phyloP scores from a whole-genome alignment of 2,329 filamentous ascomycete species.

The Teratosphaeria pseudoeucalypti region DNA sequence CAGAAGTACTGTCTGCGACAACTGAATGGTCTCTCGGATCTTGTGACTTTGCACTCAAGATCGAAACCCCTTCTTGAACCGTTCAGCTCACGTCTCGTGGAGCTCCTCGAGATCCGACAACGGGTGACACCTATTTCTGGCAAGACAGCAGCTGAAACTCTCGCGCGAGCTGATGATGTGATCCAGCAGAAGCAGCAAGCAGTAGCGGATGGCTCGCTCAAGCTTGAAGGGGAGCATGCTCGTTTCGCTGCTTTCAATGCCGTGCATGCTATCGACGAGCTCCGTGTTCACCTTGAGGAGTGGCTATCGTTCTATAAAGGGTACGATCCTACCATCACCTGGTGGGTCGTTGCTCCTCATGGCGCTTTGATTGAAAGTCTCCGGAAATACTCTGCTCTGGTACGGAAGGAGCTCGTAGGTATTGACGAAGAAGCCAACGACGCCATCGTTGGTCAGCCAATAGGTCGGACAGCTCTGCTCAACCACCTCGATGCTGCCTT shows the following conservation, averaged over 20 bases:
- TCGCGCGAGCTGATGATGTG: slow-evolving; percentile 28
- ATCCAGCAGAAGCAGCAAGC: slow-evolving; percentile 26
- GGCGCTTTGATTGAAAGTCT: slow-evolving; percentile 30
- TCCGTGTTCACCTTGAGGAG: slow-evolving; percentile 37
- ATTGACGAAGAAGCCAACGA: slow-evolving; percentile 35
- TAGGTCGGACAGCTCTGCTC: slow-evolving; percentile 42
- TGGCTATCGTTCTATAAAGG: slow-evolving; percentile 42
- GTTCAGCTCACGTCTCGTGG: slow-evolving; percentile 32
- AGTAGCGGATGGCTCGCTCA: slow-evolving; percentile 26
- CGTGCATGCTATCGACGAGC: slow-evolving; percentile 31
- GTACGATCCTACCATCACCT: slow-evolving; percentile 48
- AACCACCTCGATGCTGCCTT: slow-evolving; percentile 46
- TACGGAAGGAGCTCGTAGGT: slow-evolving; percentile 38
- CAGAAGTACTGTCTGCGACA: background rate
- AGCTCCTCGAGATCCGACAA: slow-evolving; percentile 41
- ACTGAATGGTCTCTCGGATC: background rate
- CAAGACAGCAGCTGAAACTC: slow-evolving; percentile 32
- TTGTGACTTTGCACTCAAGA: background rate
- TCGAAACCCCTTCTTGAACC: slow-evolving; percentile 30
- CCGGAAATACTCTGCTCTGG: slow-evolving; percentile 24
- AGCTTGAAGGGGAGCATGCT: slow-evolving; percentile 15
- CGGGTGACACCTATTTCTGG: slow-evolving; percentile 35
- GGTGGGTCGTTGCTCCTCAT: slow-evolving; percentile 45
- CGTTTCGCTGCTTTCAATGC: slow-evolving; percentile 40
- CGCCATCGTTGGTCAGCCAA: slow-evolving; percentile 48